Conservation (phyloP, 2,329 filamentous ascomycete species). For the Xylaria sp. region DNA sequence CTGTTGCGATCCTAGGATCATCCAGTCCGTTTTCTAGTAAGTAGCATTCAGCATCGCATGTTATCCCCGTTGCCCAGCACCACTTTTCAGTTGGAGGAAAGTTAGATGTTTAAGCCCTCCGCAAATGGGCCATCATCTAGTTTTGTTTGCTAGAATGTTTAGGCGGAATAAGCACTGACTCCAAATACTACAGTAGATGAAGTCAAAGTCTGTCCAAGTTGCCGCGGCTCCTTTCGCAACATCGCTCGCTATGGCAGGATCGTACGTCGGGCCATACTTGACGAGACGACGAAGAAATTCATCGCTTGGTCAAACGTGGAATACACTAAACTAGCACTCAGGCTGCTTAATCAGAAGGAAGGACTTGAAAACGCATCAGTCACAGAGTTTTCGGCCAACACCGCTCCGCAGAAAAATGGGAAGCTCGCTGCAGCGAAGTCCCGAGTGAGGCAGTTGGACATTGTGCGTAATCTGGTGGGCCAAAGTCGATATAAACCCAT, state of each 20-base stretch:
- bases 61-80: background rate
- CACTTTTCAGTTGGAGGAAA: background rate
- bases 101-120: background rate
- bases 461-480: slow-evolving; percentile 21
- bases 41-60: background rate
- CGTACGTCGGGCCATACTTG: slow-evolving; percentile 60
- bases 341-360: slow-evolving; percentile 31
- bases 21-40: slow-evolving; percentile 50
- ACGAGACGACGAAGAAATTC: slow-evolving; percentile 67
- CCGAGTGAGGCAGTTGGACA: slow-evolving; percentile 20
- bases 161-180: background rate
- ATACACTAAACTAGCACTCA: slow-evolving; percentile 44
- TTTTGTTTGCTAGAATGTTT: background rate
- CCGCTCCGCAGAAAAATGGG: slow-evolving; percentile 3
- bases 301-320: slow-evolving; percentile 53
- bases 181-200: slow-evolving; percentile 37
- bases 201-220: slow-evolving; percentile 60
- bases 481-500: slow-evolving; percentile 30
- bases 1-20: slow-evolving; percentile 38
- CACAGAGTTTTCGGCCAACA: background rate
- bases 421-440: background rate
- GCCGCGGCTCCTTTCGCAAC: slow-evolving; percentile 60
- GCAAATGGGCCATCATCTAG: background rate
- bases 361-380: background rate
- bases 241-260: slow-evolving; percentile 65